These are phyloP conservation scores for Pleurozium schreberi DNA, from an alignment of 225 moss, liverwort and hornwort species.

Conservation along the genomic window DNA sequence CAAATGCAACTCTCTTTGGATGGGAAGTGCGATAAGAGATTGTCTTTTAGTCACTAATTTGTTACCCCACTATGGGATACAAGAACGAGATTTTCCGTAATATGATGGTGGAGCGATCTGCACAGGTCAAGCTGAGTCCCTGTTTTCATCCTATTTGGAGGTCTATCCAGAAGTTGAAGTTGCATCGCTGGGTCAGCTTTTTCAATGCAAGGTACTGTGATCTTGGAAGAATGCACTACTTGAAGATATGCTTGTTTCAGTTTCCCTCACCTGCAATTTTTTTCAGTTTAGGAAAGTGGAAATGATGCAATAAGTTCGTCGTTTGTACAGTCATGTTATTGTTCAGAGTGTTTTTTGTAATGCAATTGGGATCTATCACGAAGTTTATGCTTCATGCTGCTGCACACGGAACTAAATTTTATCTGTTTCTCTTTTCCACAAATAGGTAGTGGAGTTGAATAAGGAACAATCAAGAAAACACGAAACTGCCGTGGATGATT, in stretches of 20 bases:
- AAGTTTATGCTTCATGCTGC: neutral
- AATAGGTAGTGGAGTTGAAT: constrained; percentile 21
- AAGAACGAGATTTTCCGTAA: neutral
- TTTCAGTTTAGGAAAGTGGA: neutral
- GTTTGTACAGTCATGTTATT: neutral
- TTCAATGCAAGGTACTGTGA: constrained; percentile 50
- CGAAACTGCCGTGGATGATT: constrained; percentile 67
- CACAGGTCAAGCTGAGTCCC: constrained; percentile 64
- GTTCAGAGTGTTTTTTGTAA: neutral
- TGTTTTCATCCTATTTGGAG: constrained; percentile 73
- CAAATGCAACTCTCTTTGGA: neutral
- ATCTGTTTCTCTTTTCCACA: neutral
- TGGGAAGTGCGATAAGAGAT: neutral
- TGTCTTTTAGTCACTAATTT: neutral
- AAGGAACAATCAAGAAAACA: constrained; percentile 30
- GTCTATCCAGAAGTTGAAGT: constrained; percentile 78
- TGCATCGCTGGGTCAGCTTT: constrained; percentile 75
- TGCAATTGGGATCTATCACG: neutral
- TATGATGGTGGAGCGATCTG: neutral
- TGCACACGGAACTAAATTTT: neutral
- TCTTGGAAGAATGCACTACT: neutral
- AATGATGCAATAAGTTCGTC: neutral
- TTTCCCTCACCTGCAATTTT: neutral
- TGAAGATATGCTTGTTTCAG: neutral
- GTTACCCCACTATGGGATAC: neutral